Evolutionary conservation across 2,329 filamentous ascomycete species (phyloP), one percentile per base, ranked within the genome.

Genomic region (Phaeosphaeriaceae sp.): DNA sequence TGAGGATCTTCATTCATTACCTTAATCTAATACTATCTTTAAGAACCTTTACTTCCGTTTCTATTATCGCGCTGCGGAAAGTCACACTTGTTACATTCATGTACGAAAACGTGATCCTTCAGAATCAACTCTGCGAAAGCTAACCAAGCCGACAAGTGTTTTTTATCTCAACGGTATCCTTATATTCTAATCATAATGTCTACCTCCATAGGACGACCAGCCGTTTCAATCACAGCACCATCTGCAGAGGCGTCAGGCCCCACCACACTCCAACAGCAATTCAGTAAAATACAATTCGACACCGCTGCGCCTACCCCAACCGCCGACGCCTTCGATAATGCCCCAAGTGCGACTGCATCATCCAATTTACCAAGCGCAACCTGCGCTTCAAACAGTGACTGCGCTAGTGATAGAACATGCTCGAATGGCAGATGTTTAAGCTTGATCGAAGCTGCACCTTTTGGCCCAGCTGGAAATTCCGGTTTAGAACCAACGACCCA

Each of bases 151-250:
- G 41, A 13, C 26, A 35, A 29, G 40, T 21, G 35, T 12, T 30
- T n/a, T 28, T 44, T 44, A 13, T 30, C 33, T 21, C 23, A 30
- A 35, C n/a, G 16, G 16, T 16, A 34, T n/a, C 34, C 26, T 16
- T 15, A n/a, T n/a, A 45, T 43, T 47, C 46, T 63, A 66, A 64
- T 64, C 33, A 61, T 66, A 66, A 66, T 66, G 63, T 63, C 63
- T 63, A 61, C 58, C 60, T 48, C 54, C 43, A 28, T 54, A 30
- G 15, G 33, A 43, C 30, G 39, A 44, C 20, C 30, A 12, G 33
- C 44, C 3, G 15, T 32, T 37, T 42, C 43, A 23, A 36, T 32
- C 28, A 37, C 32, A 32, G 40, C 42, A 12, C 30, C 38, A 38
- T 32, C 29, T 33, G 44, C 48, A 44, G 46, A 52, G 8, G 15